These are phyloP conservation scores for Colletotrichum musicola DNA, from an alignment of 2,329 filamentous ascomycete genomes.

Conservation along the genomic window DNA sequence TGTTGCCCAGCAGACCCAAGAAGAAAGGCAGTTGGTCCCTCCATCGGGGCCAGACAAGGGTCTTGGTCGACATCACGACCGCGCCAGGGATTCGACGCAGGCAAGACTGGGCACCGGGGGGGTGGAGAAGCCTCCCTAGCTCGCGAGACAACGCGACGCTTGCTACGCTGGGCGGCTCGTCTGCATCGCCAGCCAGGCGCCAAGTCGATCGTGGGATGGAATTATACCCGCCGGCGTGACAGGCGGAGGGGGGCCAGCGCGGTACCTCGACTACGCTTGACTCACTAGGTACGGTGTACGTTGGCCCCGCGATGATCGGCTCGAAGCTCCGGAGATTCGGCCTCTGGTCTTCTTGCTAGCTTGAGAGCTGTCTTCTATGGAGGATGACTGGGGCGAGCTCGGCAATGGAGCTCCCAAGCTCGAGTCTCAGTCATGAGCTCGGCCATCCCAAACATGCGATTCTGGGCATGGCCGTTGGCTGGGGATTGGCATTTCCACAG, in stretches of 20 bases:
- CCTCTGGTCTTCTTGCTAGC: not conserved
- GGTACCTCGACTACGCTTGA: too few species aligned
- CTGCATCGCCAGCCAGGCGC: conserved; percentile 20
- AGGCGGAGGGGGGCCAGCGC: too few species aligned
- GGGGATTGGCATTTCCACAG: conserved; percentile 16
- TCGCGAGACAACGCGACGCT: conserved; percentile 14
- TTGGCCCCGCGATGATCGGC: conserved; percentile 9
- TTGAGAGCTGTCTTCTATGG: too few species aligned
- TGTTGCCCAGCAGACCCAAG: conserved; percentile 19
- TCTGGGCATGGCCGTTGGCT: conserved; percentile 6
- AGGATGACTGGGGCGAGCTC: too few species aligned
- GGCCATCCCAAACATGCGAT: conserved; percentile 6
- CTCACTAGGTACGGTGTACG: not conserved
- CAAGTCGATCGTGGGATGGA: conserved; percentile 24
- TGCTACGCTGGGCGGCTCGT: conserved; percentile 2
- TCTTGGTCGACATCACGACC: conserved; percentile 35
- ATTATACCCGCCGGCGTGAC: not conserved
- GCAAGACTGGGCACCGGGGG: conserved; percentile 8
- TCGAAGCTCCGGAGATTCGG: not conserved
- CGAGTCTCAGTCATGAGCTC: not conserved
- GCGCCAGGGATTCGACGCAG: conserved; percentile 19
- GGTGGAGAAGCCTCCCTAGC: conserved; percentile 27
- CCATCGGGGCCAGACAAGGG: conserved; percentile 24
- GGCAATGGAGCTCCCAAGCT: not conserved
- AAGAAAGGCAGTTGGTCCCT: conserved; percentile 6